Conservation (phyloP, 2,329 filamentous ascomycete genomes). For the Penicillium brevicompactum region DNA sequence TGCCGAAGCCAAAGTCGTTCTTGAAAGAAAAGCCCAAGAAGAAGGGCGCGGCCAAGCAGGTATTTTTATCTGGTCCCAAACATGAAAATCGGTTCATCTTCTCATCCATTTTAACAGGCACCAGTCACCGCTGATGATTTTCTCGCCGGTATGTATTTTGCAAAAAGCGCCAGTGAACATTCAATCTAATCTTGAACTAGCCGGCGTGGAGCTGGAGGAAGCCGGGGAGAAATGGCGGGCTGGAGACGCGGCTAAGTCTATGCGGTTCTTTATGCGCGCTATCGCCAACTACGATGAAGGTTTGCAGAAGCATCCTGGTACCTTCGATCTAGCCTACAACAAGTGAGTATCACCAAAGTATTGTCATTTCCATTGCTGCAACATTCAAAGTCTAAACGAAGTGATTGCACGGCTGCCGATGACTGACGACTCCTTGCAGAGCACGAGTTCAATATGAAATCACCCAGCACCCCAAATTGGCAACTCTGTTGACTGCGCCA, state of each 20-base stretch:
- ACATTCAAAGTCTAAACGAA: neutral
- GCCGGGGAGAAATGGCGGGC: slow-evolving; percentile 74
- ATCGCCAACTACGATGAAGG: slow-evolving; percentile 68
- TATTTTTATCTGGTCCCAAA: slow-evolving; percentile 20
- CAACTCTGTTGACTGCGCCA: slow-evolving; percentile 59
- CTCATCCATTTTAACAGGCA: slow-evolving; percentile 37
- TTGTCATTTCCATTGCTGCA: neutral
- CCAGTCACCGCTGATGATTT: slow-evolving; percentile 69
- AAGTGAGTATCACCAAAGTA: slow-evolving; percentile 53
- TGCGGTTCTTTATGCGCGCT: slow-evolving; percentile 61
- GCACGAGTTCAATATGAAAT: slow-evolving; percentile 71
- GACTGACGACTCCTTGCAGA: slow-evolving; percentile 41
- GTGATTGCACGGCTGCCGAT: neutral
- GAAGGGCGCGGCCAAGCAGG: slow-evolving; percentile 41
- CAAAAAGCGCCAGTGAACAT: no score
- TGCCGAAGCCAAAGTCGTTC: slow-evolving; percentile 44
- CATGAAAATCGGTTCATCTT: neutral
- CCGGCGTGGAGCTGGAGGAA: slow-evolving; percentile 70
- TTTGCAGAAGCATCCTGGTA: slow-evolving; percentile 60
- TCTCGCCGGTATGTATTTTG: slow-evolving; percentile 54
- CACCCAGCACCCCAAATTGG: slow-evolving; percentile 65
- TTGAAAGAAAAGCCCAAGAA: slow-evolving; percentile 48
- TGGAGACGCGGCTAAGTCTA: slow-evolving; percentile 68
- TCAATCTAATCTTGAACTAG: slow-evolving; percentile 29
- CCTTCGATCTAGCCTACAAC: slow-evolving; percentile 74